Conservation (phyloP, 2,329 filamentous ascomycete species). For the Alternaria metachromatica region DNA sequence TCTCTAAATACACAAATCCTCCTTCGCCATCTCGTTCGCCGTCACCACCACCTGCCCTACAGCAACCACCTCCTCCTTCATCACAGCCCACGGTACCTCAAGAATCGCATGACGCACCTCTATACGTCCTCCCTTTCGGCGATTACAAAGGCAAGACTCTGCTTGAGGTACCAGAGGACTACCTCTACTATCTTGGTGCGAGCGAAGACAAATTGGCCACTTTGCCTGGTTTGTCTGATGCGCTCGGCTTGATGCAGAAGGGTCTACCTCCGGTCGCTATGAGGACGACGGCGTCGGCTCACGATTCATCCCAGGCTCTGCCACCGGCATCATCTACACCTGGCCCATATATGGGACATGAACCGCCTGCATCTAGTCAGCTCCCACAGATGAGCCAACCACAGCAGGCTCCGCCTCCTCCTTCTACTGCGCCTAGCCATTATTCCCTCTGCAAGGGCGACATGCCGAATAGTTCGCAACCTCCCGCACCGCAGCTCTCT, state of each 20-base stretch:
- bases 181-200: not conserved
- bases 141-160: not conserved
- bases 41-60: not conserved
- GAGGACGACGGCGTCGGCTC: rapidly evolving
- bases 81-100: not conserved
- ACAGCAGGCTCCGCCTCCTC: not conserved
- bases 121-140: not conserved
- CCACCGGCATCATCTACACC: not conserved
- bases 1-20: not conserved
- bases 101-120: rapidly evolving
- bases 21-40: not conserved
- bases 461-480: not conserved
- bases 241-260: not conserved
- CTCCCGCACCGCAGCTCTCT: not conserved
- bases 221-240: not conserved
- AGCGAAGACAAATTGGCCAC: not conserved
- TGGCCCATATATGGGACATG: not conserved
- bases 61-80: not conserved
- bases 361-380: not conserved
- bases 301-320: rapidly evolving
- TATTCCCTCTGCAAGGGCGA: not conserved
- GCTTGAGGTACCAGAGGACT: not conserved
- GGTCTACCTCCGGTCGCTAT: not conserved
- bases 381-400: not conserved
- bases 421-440: not conserved